A percentile compares a stretch with the other conserved stretches of the same genome.
These are phyloP conservation scores for Eimeria sp. DNA, from an alignment of 169 alveolate species.

Conservation along the genomic window DNA sequence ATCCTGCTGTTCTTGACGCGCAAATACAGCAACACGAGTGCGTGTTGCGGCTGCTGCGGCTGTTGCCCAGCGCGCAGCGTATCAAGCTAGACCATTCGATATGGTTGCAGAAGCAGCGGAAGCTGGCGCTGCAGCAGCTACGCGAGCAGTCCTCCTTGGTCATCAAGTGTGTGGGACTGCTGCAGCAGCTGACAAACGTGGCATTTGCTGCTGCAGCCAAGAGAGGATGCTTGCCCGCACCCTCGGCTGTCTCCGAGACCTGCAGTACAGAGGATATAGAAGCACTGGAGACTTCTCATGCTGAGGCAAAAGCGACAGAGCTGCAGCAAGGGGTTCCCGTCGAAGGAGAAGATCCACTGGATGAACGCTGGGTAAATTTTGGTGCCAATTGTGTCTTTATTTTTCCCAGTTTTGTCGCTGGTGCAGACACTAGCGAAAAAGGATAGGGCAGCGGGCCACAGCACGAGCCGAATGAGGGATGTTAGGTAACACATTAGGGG, in stretches of 20 bases:
- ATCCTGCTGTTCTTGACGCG: conserved; percentile 33
- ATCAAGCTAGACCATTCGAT: conserved; percentile 61
- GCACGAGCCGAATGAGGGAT: background rate
- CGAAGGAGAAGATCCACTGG: conserved; percentile 46
- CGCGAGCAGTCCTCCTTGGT: conserved; percentile 40
- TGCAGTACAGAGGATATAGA: conserved; percentile 14
- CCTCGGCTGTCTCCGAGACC: background rate
- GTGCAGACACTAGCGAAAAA: background rate
- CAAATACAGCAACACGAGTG: conserved; percentile 69
- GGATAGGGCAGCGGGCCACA: background rate
- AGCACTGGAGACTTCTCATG: background rate
- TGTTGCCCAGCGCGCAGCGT: conserved; percentile 53
- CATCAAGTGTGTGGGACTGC: conserved; percentile 34
- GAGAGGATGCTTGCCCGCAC: conserved; percentile 45
- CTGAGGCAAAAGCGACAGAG: conserved; percentile 3
- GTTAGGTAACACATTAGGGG: background rate
- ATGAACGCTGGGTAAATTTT: conserved; percentile 45
- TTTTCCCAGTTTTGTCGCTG: background rate
- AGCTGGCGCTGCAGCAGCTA: conserved; percentile 61
- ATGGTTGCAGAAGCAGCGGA: conserved; percentile 59
- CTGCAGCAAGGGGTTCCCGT: conserved; percentile 10
- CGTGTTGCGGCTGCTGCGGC: conserved; percentile 63
- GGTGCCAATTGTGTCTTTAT: background rate
- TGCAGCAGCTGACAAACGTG: conserved; percentile 58
- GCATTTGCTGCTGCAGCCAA: conserved; percentile 72